Base-by-base conservation (phyloP, 1,284 basidiomycete species). In the Ganoderma boninense region DNA sequence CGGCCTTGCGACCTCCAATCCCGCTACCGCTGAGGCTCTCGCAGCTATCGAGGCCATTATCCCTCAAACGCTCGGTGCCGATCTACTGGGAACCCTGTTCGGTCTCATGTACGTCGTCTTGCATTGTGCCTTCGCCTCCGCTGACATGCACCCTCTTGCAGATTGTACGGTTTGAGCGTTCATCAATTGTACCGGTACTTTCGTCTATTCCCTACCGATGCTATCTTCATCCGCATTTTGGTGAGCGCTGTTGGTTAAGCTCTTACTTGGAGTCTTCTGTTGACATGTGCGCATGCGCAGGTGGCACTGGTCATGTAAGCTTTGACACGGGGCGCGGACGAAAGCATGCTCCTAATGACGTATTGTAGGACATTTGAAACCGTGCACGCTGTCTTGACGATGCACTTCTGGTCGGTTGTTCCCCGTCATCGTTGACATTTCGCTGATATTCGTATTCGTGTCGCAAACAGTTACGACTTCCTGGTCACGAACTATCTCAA, bases 401-500 rank as follows among this genome's bases (percentile, higher is more conserved):
- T 62, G 60, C 60, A 62, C n/a, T 62, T 43, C 14, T 43, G 60
- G 60, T 62, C 16, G 60, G 29, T 20, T 18, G 10, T 20, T 29
- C 40, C 0, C 40, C 40, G 1, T 42, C 1, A 7, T n/a, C n/a
- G 10, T 35, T 38, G 20, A 6, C 14, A 43, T 16, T 16, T 26
- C 38, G 10, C n/a, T 42, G 5, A 42, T n/a, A n/a, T n/a, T n/a
- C n/a, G n/a, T 14, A 5, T 4, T 44, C 8, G 5, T 16, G 6
- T 43, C 23, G 14, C 11, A 13, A 23, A 26, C 8, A 62, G 60
- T 40, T 62, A 62, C 38, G 13, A 26, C 60, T 26, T 62, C 38
- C 38, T 62, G 23, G 60, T 62, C 40, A 62, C 60, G 60, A 62
- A 62, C n/a, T 62, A 62, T 26, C 18, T 62, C 23, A 62, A 62